Percentiles rank a stretch among this genome's conserved stretches.
phyloP scores from a whole-genome alignment of 495 filamentous ascomycete genomes.

The Penicillium chermesinum region DNA sequence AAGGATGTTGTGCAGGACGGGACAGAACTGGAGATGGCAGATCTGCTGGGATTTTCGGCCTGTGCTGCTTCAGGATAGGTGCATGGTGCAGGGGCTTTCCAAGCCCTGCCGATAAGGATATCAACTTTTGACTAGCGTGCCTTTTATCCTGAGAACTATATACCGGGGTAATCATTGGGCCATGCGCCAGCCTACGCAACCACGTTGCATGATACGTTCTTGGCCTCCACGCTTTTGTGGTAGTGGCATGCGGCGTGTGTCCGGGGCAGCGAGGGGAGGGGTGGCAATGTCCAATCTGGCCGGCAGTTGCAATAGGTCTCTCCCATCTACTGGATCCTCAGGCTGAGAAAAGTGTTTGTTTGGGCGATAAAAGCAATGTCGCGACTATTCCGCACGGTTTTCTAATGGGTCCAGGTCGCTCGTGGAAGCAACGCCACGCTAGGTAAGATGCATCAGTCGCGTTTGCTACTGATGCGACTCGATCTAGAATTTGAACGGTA shows the following conservation, averaged over 20 bases:
- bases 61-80: conserved; percentile 1
- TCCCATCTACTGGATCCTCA: conserved; percentile 5
- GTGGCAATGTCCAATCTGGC: conserved; percentile 9
- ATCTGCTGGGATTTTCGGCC: neutral
- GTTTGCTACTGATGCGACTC: conserved; percentile 10
- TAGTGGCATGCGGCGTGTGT: too few species aligned
- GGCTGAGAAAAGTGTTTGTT: neutral
- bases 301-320: conserved; percentile 1
- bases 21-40: conserved; percentile 4
- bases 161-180: conserved; percentile 14
- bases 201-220: conserved; percentile 9
- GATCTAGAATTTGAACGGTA: conserved; percentile 36
- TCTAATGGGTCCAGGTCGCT: neutral
- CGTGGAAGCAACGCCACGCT: conserved; percentile 1
- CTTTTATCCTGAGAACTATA: conserved; percentile 6
- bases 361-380: neutral
- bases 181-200: neutral
- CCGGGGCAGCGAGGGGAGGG: neutral
- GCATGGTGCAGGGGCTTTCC: neutral
- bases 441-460: conserved; percentile 8
- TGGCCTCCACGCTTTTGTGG: too few species aligned
- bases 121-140: neutral
- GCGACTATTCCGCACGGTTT: neutral
- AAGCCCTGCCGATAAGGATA: neutral
- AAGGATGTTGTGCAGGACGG: conserved; percentile 19